A percentile compares a stretch with the other conserved stretches of the same genome.
Conservation (phyloP, 1,139 yeast genomes). For the Taphrina sp. region DNA sequence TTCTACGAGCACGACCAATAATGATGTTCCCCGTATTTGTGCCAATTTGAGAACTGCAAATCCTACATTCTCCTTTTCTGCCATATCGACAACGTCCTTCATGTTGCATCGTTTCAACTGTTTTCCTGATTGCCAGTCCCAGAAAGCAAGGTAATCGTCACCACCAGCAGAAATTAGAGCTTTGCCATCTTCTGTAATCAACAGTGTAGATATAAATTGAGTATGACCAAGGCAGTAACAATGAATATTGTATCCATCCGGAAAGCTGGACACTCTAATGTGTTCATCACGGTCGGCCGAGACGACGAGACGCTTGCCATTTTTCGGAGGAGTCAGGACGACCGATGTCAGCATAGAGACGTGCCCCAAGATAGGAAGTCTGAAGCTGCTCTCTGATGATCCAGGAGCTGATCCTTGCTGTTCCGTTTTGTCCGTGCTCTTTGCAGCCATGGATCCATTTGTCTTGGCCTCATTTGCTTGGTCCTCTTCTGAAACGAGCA, state of each 20-base stretch:
- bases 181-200: slow-evolving; percentile 51
- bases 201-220: slow-evolving; percentile 63
- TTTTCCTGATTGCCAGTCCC: slow-evolving; percentile 68
- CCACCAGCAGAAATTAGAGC: slow-evolving; percentile 84
- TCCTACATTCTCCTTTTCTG: slow-evolving; percentile 57
- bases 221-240: slow-evolving; percentile 84
- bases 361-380: slow-evolving; percentile 83
- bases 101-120: slow-evolving; percentile 54
- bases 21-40: slow-evolving; percentile 36
- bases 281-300: slow-evolving; percentile 97
- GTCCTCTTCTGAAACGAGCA: slow-evolving; percentile 39
- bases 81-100: slow-evolving; percentile 52
- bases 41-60: slow-evolving; percentile 67
- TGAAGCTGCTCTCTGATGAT: slow-evolving; percentile 39
- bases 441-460: not conserved
- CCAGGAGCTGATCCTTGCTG: not conserved
- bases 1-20: slow-evolving; percentile 19
- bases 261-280: slow-evolving; percentile 79
- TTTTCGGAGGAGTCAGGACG: slow-evolving; percentile 47
- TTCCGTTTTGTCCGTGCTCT: slow-evolving; percentile 35
- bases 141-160: slow-evolving; percentile 67
- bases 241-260: slow-evolving; percentile 72
- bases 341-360: slow-evolving; percentile 92
- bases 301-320: slow-evolving; percentile 52
- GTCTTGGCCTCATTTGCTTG: slow-evolving; percentile 12